Percentiles rank a stretch among this genome's conserved stretches.
phyloP scores from a whole-genome alignment of 768 basidiomycete genomes.

The Termitomyces sp. region DNA sequence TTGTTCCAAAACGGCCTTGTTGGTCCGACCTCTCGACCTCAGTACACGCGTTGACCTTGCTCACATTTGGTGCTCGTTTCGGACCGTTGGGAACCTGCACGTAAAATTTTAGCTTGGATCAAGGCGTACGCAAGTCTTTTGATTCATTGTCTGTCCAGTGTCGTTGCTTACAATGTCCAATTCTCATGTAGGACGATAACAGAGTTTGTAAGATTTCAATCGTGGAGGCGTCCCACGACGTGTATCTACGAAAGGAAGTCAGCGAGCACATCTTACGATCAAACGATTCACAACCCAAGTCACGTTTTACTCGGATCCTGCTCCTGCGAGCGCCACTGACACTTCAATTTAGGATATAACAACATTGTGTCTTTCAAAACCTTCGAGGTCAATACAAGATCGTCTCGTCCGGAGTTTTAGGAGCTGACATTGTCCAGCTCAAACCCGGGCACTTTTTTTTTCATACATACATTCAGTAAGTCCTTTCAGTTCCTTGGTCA shows the following conservation, averaged over 20 bases:
- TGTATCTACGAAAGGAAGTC: too few relatives aligned
- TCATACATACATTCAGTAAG: too few relatives aligned
- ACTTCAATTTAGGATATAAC: too few relatives aligned
- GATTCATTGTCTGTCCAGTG: too few relatives aligned
- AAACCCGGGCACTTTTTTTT: too few relatives aligned
- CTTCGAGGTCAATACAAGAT: too few relatives aligned
- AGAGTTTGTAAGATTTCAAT: too few relatives aligned
- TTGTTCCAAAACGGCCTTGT: background rate
- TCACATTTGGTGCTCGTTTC: background rate
- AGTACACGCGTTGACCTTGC: background rate
- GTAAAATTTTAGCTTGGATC: background rate
- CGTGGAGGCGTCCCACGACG: too few relatives aligned
- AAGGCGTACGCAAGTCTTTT: background rate
- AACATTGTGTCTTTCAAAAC: too few relatives aligned
- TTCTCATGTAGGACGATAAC: background rate
- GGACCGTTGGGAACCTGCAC: background rate
- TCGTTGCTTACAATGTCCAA: background rate
- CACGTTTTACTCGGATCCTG: background rate
- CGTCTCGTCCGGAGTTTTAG: too few relatives aligned
- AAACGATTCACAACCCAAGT: background rate
- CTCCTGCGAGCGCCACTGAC: too few relatives aligned
- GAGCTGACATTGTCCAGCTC: background rate
- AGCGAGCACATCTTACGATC: too few relatives aligned
- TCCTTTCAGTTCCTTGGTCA: background rate
- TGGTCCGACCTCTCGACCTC: background rate